Conservation (phyloP, 345 rosid genomes). For the Eucalyptus cladocalyx region DNA sequence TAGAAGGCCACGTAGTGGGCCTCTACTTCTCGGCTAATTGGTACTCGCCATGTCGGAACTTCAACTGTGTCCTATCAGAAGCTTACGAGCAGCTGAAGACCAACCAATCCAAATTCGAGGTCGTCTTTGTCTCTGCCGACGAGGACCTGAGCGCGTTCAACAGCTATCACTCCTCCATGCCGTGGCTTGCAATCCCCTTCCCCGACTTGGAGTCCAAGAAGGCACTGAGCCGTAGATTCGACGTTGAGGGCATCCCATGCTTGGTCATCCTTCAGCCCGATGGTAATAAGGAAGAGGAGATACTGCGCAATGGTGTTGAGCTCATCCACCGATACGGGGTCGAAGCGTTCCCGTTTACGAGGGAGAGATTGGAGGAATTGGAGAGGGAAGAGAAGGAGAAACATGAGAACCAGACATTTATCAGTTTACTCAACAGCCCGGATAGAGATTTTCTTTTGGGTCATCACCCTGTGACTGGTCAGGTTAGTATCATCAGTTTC, state of each 20-base stretch:
- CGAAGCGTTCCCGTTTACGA: slow-evolving; percentile 42
- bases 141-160: slow-evolving; percentile 42
- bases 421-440: slow-evolving; percentile 13
- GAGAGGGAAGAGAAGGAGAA: slow-evolving; percentile 22
- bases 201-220: slow-evolving; percentile 48
- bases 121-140: slow-evolving; percentile 46
- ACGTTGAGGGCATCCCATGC: slow-evolving; percentile 48
- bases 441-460: slow-evolving; percentile 31
- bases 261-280: slow-evolving; percentile 32
- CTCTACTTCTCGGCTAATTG: slow-evolving; percentile 63
- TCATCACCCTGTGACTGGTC: slow-evolving; percentile 3
- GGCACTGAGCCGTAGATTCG: slow-evolving; percentile 22
- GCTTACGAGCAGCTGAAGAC: slow-evolving; percentile 26
- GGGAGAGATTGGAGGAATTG: slow-evolving; percentile 31
- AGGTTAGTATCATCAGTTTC: slow-evolving; percentile 12
- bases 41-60: slow-evolving; percentile 36
- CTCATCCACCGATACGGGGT: slow-evolving; percentile 30
- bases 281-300: slow-evolving; percentile 14
- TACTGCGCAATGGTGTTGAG: slow-evolving; percentile 29
- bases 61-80: slow-evolving; percentile 15
- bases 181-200: slow-evolving; percentile 50
- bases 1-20: slow-evolving; percentile 40
- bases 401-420: slow-evolving; percentile 35
- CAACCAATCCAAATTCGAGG: slow-evolving; percentile 26
- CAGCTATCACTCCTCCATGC: slow-evolving; percentile 36